Percentiles rank a stretch among this genome's conserved stretches.
phyloP scores from a whole-genome alignment of 768 basidiomycete species.

The Rhodosporidiobolus odoratus region DNA sequence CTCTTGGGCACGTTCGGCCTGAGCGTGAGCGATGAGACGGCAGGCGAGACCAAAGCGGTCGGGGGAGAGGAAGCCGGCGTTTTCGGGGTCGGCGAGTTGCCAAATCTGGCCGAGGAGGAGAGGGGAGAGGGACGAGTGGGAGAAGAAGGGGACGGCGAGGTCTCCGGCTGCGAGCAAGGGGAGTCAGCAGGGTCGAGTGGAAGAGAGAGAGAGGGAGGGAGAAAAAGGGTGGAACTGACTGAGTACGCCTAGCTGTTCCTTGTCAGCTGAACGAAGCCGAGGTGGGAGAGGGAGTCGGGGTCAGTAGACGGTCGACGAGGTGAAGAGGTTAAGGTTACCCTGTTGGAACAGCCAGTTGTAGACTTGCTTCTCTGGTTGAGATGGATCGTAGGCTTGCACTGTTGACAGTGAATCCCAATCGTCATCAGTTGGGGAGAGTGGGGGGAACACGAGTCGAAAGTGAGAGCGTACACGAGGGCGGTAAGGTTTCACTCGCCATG shows the following conservation, averaged over 20 bases:
- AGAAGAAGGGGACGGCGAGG: constrained; percentile 78
- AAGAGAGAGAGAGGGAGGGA: not conserved
- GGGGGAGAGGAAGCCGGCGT: constrained; percentile 83
- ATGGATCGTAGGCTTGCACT: constrained; percentile 26
- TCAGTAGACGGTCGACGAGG: not conserved
- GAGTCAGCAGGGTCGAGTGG: not conserved
- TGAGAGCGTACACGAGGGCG: not conserved
- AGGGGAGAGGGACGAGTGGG: constrained; percentile 72
- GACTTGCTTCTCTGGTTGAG: constrained; percentile 28
- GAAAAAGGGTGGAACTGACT: constrained; percentile 43
- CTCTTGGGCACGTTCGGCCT: constrained; percentile 56
- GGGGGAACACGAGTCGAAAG: not conserved
- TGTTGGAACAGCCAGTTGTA: constrained; percentile 32
- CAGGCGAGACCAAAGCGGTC: constrained; percentile 82
- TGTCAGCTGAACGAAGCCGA: constrained; percentile 56
- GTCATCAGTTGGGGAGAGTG: constrained; percentile 3
- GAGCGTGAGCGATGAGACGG: constrained; percentile 87
- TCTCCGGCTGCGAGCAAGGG: constrained; percentile 58
- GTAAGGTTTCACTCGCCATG: constrained; percentile 21
- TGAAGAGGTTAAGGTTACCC: not conserved
- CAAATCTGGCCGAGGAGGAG: constrained; percentile 81
- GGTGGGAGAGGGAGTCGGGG: not conserved
- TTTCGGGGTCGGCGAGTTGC: constrained; percentile 84
- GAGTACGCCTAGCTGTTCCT: constrained; percentile 72
- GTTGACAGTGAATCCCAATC: not conserved